These are phyloP conservation scores for Cordyceps farinosa DNA, from an alignment of 2,329 filamentous ascomycete species.

Conservation along the genomic window DNA sequence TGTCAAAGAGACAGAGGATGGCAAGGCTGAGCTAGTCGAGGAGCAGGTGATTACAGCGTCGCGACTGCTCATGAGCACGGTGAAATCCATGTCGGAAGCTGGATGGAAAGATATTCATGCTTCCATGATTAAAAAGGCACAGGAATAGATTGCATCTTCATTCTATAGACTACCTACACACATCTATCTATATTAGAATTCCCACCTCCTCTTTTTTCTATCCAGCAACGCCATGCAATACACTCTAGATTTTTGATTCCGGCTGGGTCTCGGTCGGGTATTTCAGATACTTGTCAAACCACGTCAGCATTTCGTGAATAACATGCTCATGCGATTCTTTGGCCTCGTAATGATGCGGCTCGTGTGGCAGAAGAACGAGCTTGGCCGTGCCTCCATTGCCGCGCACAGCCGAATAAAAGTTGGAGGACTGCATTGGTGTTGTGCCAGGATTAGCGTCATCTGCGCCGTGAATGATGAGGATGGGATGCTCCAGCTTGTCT, in stretches of 20 bases:
- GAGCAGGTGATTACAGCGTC: slow-evolving; percentile 49
- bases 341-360: slow-evolving; percentile 15
- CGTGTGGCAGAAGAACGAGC: slow-evolving; percentile 8
- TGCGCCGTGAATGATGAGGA: slow-evolving; percentile 7
- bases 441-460: slow-evolving; percentile 15
- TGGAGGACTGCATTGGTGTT: slow-evolving; percentile 9
- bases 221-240: neutral
- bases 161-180: neutral
- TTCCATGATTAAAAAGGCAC: slow-evolving; percentile 42
- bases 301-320: slow-evolving; percentile 4
- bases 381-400: slow-evolving; percentile 14
- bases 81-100: slow-evolving; percentile 49
- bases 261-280: neutral
- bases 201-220: neutral
- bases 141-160: slow-evolving; percentile 24
- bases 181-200: neutral
- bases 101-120: slow-evolving; percentile 49
- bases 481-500: slow-evolving; percentile 8
- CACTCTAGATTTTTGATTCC: slow-evolving; percentile 8
- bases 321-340: slow-evolving; percentile 12
- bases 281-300: slow-evolving; percentile 15
- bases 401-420: slow-evolving; percentile 11
- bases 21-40: slow-evolving; percentile 44
- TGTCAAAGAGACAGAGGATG: slow-evolving; percentile 31
- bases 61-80: slow-evolving; percentile 44